These are phyloP conservation scores for Ceratocystis papillata DNA, from an alignment of 2,329 filamentous ascomycete species.

Conservation along the genomic window DNA sequence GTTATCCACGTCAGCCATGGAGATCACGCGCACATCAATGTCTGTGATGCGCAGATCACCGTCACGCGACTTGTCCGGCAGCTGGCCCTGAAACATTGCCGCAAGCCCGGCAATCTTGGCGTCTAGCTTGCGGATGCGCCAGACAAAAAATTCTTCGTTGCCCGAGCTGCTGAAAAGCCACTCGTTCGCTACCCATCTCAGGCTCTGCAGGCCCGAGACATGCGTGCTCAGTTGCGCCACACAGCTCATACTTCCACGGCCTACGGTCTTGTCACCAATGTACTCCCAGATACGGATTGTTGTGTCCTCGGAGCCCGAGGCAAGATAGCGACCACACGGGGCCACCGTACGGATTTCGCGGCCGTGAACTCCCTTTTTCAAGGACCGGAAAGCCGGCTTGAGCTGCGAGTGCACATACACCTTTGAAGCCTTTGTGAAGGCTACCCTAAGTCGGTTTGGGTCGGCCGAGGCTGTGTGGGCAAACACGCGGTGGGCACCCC, in stretches of 20 bases:
- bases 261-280: conserved; percentile 22
- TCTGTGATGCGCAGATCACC: conserved; percentile 70
- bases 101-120: conserved; percentile 41
- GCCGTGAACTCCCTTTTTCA: conserved; percentile 61
- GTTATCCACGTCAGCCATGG: conserved; percentile 25
- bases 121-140: conserved; percentile 52
- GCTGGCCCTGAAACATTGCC: conserved; percentile 46
- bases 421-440: conserved; percentile 62
- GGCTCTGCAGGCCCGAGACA: conserved; percentile 68
- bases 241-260: conserved; percentile 35
- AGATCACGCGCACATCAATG: conserved; percentile 49
- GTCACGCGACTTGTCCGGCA: conserved; percentile 40
- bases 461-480: conserved; percentile 33
- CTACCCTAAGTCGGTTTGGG: conserved; percentile 40
- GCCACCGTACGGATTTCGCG: conserved; percentile 60
- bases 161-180: conserved; percentile 80
- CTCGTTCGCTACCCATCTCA: conserved; percentile 60
- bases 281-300: conserved; percentile 62
- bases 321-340: conserved; percentile 34
- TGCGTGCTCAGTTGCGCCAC: conserved; percentile 63
- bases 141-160: conserved; percentile 80
- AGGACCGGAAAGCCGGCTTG: conserved; percentile 25
- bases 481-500: conserved; percentile 73
- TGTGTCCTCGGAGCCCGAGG: conserved; percentile 63
- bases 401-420: conserved; percentile 40